Percentiles rank a stretch among this genome's conserved stretches.
These are phyloP conservation scores for Carex littledalei DNA, from an alignment of 176 grass and related monocot genomes.

Conservation along the genomic window DNA sequence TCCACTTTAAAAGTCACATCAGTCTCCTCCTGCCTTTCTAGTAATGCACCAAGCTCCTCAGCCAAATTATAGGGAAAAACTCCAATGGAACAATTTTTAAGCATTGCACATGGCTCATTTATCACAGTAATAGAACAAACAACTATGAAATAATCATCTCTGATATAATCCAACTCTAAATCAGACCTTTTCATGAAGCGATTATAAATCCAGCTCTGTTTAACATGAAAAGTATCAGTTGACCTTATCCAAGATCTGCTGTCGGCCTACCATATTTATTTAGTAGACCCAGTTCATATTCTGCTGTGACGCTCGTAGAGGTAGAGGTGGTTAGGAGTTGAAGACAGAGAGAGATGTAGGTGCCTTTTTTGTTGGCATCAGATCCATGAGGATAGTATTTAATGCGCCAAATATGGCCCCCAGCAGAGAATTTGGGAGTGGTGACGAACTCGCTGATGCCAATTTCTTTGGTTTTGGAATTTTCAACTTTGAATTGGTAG, in stretches of 20 bases:
- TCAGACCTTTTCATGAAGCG: background rate
- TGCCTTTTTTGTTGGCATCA: background rate
- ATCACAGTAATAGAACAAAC: conserved; percentile 9
- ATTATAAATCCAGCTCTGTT: background rate
- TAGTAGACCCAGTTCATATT: background rate
- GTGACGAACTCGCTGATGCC: background rate
- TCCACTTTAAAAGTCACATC: conserved; percentile 35
- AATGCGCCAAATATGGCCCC: conserved; percentile 27
- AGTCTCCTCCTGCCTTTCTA: background rate
- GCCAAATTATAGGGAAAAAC: background rate
- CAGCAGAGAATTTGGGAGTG: conserved; percentile 3
- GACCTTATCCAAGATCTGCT: background rate
- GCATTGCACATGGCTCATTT: background rate
- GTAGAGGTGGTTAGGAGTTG: background rate
- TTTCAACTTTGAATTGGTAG: conserved; percentile 23
- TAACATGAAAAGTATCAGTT: background rate
- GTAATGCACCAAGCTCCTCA: background rate
- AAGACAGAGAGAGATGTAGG: background rate
- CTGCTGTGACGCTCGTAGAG: background rate
- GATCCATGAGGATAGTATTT: conserved; percentile 23
- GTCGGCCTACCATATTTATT: background rate
- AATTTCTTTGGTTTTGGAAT: background rate
- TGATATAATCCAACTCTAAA: conserved; percentile 27
- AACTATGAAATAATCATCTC: conserved; percentile 20
- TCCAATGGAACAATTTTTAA: background rate